phyloP scores from a whole-genome alignment of 2,329 filamentous ascomycete species.

The Ascochyta koolunga region DNA sequence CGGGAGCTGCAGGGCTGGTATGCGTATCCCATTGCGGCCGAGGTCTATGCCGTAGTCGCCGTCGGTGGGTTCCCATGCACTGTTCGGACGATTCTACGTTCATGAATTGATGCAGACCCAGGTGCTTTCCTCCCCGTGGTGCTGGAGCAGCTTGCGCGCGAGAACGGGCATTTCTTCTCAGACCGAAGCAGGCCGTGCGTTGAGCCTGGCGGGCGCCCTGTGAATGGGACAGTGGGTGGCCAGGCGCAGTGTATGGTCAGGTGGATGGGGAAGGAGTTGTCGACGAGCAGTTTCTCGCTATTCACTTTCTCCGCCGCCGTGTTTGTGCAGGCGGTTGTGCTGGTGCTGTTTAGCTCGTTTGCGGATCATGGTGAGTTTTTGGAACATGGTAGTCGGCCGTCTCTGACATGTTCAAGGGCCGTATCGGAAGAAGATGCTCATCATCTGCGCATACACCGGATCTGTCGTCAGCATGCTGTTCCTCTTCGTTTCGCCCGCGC shows the following conservation, averaged over 20 bases:
- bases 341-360: slow-evolving; percentile 90
- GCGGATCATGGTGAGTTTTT: slow-evolving; percentile 77
- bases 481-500: slow-evolving; percentile 71
- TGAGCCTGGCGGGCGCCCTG: slow-evolving; percentile 57
- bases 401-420: slow-evolving; percentile 38
- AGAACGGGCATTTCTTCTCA: slow-evolving; percentile 81
- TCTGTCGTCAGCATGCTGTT: slow-evolving; percentile 81
- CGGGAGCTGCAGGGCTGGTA: slow-evolving; percentile 90
- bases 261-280: slow-evolving; percentile 79
- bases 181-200: slow-evolving; percentile 76
- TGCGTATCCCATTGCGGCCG: slow-evolving; percentile 86
- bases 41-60: slow-evolving; percentile 90
- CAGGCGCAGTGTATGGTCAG: slow-evolving; percentile 74
- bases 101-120: slow-evolving; percentile 41
- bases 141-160: slow-evolving; percentile 85
- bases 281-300: slow-evolving; percentile 93
- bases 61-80: slow-evolving; percentile 64
- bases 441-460: slow-evolving; percentile 79
- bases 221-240: no score
- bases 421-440: slow-evolving; percentile 83
- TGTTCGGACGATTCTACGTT: neutral
- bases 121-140: slow-evolving; percentile 92
- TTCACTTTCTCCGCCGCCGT: slow-evolving; percentile 94
- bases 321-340: slow-evolving; percentile 80
- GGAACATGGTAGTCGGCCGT: neutral